Percentiles rank a stretch among this genome's conserved stretches.
phyloP scores from a whole-genome alignment of 2,329 filamentous ascomycete genomes.

The Pyricularia grisea region DNA sequence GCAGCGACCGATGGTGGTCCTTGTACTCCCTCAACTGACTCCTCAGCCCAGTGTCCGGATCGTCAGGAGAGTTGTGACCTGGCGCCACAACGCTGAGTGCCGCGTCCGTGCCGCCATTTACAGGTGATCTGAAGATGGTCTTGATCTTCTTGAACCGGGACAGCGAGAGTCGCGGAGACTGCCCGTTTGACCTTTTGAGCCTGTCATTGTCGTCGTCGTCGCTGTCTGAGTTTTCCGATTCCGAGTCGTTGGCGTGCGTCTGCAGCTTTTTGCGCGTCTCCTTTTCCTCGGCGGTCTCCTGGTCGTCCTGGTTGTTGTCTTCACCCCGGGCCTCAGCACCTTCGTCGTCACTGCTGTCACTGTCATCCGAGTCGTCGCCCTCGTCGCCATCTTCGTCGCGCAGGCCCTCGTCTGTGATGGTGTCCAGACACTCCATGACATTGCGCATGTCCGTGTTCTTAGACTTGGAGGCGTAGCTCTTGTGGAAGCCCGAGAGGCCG shows the following conservation, averaged over 20 bases:
- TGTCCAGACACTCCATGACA: constrained; percentile 56
- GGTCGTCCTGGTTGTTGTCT: constrained; percentile 4
- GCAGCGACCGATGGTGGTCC: constrained; percentile 46
- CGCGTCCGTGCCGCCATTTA: constrained; percentile 11
- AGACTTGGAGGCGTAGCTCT: constrained; percentile 36
- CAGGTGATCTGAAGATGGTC: constrained; percentile 15
- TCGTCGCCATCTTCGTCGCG: constrained; percentile 14
- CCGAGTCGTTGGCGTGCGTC: constrained; percentile 18
- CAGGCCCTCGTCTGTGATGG: constrained; percentile 47
- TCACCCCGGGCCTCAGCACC: constrained; percentile 18
- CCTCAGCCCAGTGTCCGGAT: constrained; percentile 34
- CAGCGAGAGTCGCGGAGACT: not conserved
- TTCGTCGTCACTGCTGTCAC: constrained; percentile 18
- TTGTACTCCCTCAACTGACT: constrained; percentile 51
- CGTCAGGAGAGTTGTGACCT: constrained; percentile 15
- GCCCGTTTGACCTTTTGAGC: not conserved
- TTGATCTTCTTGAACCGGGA: constrained; percentile 11
- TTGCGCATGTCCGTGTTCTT: constrained; percentile 44
- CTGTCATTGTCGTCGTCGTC: constrained; percentile 4
- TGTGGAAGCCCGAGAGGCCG: constrained; percentile 51
- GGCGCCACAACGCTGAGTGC: constrained; percentile 8
- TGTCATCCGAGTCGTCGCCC: constrained; percentile 13
- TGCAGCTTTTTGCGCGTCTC: constrained; percentile 21
- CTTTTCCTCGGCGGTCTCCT: constrained; percentile 20
- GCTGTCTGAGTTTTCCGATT: constrained; percentile 8